A percentile compares a stretch with the other conserved stretches of the same genome.
These are phyloP conservation scores for Cryptococcus sp. DNA, from an alignment of 1,284 basidiomycete genomes.

Conservation along the genomic window DNA sequence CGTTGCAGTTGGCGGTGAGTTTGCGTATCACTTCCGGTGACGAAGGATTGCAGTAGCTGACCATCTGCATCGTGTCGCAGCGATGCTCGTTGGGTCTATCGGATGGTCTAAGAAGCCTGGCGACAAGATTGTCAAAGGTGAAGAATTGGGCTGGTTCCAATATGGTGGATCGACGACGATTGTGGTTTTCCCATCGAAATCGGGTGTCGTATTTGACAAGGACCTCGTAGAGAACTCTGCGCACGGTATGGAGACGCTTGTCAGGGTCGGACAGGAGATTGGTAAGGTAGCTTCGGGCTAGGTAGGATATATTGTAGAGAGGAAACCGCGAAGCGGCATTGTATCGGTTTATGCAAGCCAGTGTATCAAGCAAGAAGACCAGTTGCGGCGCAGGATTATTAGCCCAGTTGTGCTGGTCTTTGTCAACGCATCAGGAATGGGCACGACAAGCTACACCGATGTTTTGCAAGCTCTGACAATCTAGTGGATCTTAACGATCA, in stretches of 20 bases:
- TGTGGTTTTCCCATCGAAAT: conserved; percentile 60
- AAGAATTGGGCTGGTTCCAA: conserved; percentile 58
- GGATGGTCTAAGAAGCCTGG: conserved; percentile 52
- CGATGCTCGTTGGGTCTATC: conserved; percentile 60
- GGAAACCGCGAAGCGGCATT: neutral
- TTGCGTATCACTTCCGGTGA: conserved; percentile 7
- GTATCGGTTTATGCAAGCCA: neutral
- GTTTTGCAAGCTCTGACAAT: too few relatives aligned
- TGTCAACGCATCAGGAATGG: too few relatives aligned
- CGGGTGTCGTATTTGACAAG: conserved; percentile 62
- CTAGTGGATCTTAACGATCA: too few relatives aligned
- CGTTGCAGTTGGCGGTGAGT: conserved; percentile 50
- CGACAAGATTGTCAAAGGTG: conserved; percentile 53
- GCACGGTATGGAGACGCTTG: conserved; percentile 67
- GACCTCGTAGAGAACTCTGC: conserved; percentile 66
- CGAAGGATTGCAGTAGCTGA: neutral
- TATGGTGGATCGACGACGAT: conserved; percentile 60
- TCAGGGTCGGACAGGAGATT: conserved; percentile 62
- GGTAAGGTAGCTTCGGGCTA: conserved; percentile 24
- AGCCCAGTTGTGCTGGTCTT: too few relatives aligned
- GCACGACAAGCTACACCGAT: too few relatives aligned
- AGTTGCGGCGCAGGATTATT: too few relatives aligned
- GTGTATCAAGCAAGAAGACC: neutral
- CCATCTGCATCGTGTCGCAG: conserved; percentile 38
- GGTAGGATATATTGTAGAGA: neutral